Evolutionary conservation across 176 grass and related monocot species (phyloP).

Genomic region (Lolium rigidum): DNA sequence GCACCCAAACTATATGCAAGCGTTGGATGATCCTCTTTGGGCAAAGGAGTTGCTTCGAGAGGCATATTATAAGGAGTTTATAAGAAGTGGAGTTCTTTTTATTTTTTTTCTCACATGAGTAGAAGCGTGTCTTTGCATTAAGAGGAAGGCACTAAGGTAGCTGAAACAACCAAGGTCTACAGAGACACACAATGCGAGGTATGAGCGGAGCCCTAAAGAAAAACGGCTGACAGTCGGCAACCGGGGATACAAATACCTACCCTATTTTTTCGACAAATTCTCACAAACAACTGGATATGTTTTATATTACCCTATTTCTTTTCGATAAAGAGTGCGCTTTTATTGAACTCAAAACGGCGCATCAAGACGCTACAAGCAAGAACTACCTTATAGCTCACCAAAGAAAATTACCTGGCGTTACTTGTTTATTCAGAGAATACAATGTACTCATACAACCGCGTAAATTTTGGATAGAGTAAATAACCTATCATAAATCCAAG

Average conservation of each 20-base stretch:
- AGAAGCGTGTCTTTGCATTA: neutral
- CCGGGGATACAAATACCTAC: neutral
- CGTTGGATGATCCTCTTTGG: neutral
- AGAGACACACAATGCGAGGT: neutral
- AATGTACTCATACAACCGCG: neutral
- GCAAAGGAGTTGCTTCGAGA: neutral
- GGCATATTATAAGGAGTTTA: too few species aligned
- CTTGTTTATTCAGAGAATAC: neutral
- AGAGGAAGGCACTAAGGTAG: neutral
- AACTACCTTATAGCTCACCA: neutral
- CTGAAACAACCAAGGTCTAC: neutral
- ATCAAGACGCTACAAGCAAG: too few species aligned
- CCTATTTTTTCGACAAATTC: too few species aligned
- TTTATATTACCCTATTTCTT: too few species aligned
- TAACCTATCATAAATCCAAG: neutral
- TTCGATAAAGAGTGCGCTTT: too few species aligned
- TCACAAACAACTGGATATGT: too few species aligned
- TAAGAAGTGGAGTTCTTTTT: too few species aligned
- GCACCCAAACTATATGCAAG: neutral
- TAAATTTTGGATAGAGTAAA: neutral
- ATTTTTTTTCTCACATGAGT: too few species aligned
- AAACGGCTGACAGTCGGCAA: neutral
- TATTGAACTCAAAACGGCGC: too few species aligned
- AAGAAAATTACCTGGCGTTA: neutral
- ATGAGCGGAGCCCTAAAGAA: neutral